phyloP scores from a whole-genome alignment of 202 grass and related monocot genomes.

The Setaria italica region DNA sequence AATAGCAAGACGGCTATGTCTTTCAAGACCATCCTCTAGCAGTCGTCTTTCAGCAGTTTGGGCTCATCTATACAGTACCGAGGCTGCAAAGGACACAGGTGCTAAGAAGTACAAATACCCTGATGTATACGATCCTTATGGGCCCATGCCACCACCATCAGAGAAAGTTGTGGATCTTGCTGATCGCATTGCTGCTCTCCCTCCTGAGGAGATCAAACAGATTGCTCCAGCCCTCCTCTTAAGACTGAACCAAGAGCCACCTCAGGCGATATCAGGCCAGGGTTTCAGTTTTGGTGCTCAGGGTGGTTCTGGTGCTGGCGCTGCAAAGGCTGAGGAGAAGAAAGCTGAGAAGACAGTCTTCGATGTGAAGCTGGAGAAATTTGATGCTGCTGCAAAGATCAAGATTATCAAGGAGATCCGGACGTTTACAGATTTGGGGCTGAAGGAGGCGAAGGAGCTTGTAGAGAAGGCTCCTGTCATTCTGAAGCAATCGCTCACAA shows the following conservation, averaged over 20 bases:
- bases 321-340: conserved; percentile 73
- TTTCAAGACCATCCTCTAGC: conserved; percentile 28
- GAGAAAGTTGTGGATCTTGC: conserved; percentile 84
- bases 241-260: conserved; percentile 69
- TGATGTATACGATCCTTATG: conserved; percentile 77
- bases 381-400: conserved; percentile 89
- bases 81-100: conserved; percentile 45
- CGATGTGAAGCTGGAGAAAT: conserved; percentile 97
- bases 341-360: conserved; percentile 94
- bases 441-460: conserved; percentile 93
- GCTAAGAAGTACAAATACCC: conserved; percentile 79
- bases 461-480: conserved; percentile 87
- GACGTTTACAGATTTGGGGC: conserved; percentile 81
- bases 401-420: conserved; percentile 99
- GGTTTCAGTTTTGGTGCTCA: conserved; percentile 80
- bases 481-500: conserved; percentile 93
- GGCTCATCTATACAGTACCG: conserved; percentile 47
- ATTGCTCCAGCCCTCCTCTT: conserved; percentile 80
- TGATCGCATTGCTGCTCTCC: conserved; percentile 75
- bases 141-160: conserved; percentile 68
- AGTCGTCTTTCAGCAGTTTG: conserved; percentile 28
- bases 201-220: conserved; percentile 90
- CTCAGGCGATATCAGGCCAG: conserved; percentile 73
- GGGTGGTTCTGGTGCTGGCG: conserved; percentile 39
- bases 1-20: conserved; percentile 49